phyloP scores from a whole-genome alignment of 1,139 yeast species.

The Lodderomyces jiufengensis region DNA sequence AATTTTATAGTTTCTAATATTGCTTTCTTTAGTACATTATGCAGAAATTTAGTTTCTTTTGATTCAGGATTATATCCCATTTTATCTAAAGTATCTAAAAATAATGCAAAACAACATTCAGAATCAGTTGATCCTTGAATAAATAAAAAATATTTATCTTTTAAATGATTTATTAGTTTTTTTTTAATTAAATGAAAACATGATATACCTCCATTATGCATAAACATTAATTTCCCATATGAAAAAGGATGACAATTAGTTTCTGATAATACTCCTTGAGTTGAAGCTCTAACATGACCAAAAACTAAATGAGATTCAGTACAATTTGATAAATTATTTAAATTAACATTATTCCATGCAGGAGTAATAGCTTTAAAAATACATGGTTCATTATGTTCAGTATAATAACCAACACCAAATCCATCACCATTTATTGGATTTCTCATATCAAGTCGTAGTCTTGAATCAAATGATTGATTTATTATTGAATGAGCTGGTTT shows the following conservation, averaged over 20 bases:
- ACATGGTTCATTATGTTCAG: constrained; percentile 46
- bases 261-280: constrained; percentile 90
- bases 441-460: constrained; percentile 79
- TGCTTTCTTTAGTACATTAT: constrained; percentile 62
- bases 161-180: constrained; percentile 62
- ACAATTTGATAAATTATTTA: constrained; percentile 80
- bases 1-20: constrained; percentile 67
- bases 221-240: constrained; percentile 82
- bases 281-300: constrained; percentile 95
- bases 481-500: constrained; percentile 96
- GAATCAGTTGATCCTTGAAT: constrained; percentile 95
- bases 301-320: constrained; percentile 81
- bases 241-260: constrained; percentile 96
- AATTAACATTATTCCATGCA: constrained; percentile 94
- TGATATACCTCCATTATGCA: constrained; percentile 95
- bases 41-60: constrained; percentile 35
- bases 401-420: constrained; percentile 93
- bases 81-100: constrained; percentile 68
- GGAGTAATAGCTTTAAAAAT: constrained; percentile 92
- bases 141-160: constrained; percentile 72
- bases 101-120: constrained; percentile 90
- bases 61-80: constrained; percentile 71
- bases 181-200: constrained; percentile 73
- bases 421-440: constrained; percentile 98
- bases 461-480: constrained; percentile 89